Conservation (phyloP, 2,329 filamentous ascomycete species). For the Plenodomus biglobosus region DNA sequence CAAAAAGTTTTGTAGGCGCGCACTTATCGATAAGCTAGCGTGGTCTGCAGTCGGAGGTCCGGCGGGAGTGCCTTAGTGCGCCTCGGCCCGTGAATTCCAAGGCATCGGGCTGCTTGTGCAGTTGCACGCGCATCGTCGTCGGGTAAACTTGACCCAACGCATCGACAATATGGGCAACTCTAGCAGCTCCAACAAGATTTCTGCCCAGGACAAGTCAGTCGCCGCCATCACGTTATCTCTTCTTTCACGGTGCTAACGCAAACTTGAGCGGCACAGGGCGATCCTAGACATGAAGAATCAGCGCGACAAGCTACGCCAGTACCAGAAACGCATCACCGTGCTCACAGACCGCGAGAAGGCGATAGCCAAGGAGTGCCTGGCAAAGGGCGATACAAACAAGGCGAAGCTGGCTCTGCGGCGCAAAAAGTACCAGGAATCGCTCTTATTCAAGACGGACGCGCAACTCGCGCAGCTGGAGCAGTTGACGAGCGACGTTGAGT, state of each 20-base stretch:
- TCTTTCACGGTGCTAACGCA: background rate
- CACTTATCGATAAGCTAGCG: slow-evolving; percentile 38
- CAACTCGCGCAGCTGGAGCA: slow-evolving; percentile 94
- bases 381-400: slow-evolving; percentile 73
- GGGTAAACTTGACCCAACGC: slow-evolving; percentile 21
- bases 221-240: slow-evolving; percentile 4
- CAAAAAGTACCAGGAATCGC: slow-evolving; percentile 94
- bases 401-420: slow-evolving; percentile 86
- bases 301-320: slow-evolving; percentile 94
- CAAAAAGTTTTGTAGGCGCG: slow-evolving; percentile 24
- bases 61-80: slow-evolving; percentile 4
- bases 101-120: slow-evolving; percentile 14
- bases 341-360: slow-evolving; percentile 86
- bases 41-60: slow-evolving; percentile 3
- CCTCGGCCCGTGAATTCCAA: background rate
- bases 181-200: slow-evolving; percentile 65
- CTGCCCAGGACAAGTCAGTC: slow-evolving; percentile 80
- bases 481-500: slow-evolving; percentile 86
- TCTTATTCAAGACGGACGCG: slow-evolving; percentile 84
- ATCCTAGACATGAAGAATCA: slow-evolving; percentile 98
- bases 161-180: slow-evolving; percentile 63
- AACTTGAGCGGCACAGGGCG: slow-evolving; percentile 60
- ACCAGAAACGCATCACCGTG: slow-evolving; percentile 84
- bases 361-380: slow-evolving; percentile 80
- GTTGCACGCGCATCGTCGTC: slow-evolving; percentile 14